These are phyloP conservation scores for Mrakia frigida DNA, from an alignment of 768 basidiomycete species.

Conservation along the genomic window DNA sequence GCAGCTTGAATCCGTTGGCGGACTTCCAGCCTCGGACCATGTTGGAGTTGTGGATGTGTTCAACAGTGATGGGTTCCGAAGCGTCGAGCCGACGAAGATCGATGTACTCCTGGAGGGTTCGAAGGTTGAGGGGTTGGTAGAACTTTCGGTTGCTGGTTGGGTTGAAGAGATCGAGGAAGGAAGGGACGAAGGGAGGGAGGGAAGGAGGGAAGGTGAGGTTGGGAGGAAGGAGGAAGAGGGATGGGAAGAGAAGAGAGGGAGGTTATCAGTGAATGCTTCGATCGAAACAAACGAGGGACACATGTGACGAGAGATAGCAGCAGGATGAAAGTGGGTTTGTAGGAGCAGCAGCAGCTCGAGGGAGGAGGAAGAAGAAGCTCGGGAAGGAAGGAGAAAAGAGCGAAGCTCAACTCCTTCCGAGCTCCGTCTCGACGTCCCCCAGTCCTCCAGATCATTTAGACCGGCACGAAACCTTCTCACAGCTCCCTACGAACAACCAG, in stretches of 20 bases:
- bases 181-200: background rate
- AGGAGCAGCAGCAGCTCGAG: background rate
- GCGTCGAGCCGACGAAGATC: slow-evolving; percentile 74
- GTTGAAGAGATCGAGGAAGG: background rate
- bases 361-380: background rate
- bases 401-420: too few species aligned
- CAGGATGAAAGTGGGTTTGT: too few species aligned
- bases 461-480: too few species aligned
- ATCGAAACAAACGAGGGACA: background rate
- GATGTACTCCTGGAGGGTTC: slow-evolving; percentile 89
- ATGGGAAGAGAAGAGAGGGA: too few species aligned
- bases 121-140: slow-evolving; percentile 26
- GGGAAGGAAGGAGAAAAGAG: too few species aligned
- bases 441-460: too few species aligned
- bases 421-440: too few species aligned
- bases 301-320: background rate
- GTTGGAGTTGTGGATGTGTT: slow-evolving; percentile 61
- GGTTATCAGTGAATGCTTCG: background rate
- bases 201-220: background rate
- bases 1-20: slow-evolving; percentile 78
- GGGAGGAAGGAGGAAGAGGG: background rate
- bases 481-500: too few species aligned
- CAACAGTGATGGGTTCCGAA: slow-evolving; percentile 80
- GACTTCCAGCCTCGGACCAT: slow-evolving; percentile 12
- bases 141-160: slow-evolving; percentile 19